Evolutionary conservation across 352 stramenopile genomes (phyloP).

Genomic region (Phytopythium aichiense): DNA sequence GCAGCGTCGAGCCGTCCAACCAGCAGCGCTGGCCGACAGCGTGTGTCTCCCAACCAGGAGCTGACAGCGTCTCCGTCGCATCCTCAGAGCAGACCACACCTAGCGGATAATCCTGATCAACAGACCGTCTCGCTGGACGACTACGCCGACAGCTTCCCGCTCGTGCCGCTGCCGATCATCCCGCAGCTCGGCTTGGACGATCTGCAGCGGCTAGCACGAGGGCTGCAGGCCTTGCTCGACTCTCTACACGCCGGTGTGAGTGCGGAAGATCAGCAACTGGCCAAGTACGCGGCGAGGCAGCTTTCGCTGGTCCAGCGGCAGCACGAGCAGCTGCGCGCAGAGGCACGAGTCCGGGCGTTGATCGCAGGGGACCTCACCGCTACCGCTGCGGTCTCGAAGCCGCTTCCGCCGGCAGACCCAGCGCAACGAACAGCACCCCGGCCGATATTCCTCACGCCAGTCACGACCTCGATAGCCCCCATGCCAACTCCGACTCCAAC

Average conservation of each 20-base stretch:
- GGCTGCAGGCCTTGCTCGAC: constrained; percentile 29
- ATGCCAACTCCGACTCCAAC: background rate
- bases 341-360: constrained; percentile 49
- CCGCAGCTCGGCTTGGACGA: constrained; percentile 34
- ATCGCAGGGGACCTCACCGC: constrained; percentile 14
- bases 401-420: background rate
- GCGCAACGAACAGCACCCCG: constrained; percentile 4
- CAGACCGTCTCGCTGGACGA: constrained; percentile 15
- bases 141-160: constrained; percentile 64
- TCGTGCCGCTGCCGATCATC: constrained; percentile 57
- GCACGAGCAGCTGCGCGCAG: constrained; percentile 42
- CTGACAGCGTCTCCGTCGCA: background rate
- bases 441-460: constrained; percentile 9
- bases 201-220: constrained; percentile 37
- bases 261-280: constrained; percentile 41
- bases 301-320: constrained; percentile 49
- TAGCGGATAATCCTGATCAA: background rate
- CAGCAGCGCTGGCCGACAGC: background rate
- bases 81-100: background rate
- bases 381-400: background rate
- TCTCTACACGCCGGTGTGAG: constrained; percentile 28
- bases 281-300: constrained; percentile 53
- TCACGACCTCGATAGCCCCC: background rate
- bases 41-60: background rate
- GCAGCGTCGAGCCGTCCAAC: background rate